A percentile compares a stretch with the other conserved stretches of the same genome.
Conservation (phyloP, 2,329 filamentous ascomycete species). For the Scedosporium boydii region DNA sequence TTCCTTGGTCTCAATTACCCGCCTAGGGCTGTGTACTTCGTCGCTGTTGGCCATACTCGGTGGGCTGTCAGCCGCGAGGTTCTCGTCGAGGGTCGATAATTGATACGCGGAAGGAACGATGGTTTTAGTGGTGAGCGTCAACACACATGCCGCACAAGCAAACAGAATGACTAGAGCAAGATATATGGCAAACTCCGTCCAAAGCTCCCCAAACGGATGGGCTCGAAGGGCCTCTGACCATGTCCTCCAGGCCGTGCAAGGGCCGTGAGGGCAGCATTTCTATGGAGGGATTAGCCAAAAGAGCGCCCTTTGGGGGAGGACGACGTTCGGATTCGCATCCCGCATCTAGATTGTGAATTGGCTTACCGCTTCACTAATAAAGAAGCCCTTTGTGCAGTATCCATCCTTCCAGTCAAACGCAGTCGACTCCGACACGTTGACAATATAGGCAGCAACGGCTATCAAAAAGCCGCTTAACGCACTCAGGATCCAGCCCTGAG, state of each 20-base stretch:
- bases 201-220: constrained; percentile 34
- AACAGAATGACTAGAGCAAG: constrained; percentile 62
- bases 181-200: constrained; percentile 73
- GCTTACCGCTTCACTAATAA: constrained; percentile 57
- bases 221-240: constrained; percentile 43
- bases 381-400: constrained; percentile 66
- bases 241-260: constrained; percentile 45
- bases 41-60: constrained; percentile 11
- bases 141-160: constrained; percentile 60
- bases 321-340: constrained; percentile 7
- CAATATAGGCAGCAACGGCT: constrained; percentile 75
- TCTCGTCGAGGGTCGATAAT: constrained; percentile 84
- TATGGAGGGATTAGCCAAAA: constrained; percentile 15
- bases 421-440: constrained; percentile 76
- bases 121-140: constrained; percentile 87
- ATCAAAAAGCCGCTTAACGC: constrained; percentile 82
- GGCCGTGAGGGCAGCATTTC: constrained; percentile 46
- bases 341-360: background rate
- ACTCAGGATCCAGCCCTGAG: constrained; percentile 90
- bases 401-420: constrained; percentile 90
- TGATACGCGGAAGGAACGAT: constrained; percentile 83
- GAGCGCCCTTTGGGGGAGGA: background rate
- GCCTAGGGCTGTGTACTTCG: constrained; percentile 30
- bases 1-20: constrained; percentile 25
- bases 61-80: constrained; percentile 60